A percentile compares a stretch with the other conserved stretches of the same genome.
These are phyloP conservation scores for Diaporthe sp. DNA, from an alignment of 2,329 filamentous ascomycete species.

Conservation along the genomic window DNA sequence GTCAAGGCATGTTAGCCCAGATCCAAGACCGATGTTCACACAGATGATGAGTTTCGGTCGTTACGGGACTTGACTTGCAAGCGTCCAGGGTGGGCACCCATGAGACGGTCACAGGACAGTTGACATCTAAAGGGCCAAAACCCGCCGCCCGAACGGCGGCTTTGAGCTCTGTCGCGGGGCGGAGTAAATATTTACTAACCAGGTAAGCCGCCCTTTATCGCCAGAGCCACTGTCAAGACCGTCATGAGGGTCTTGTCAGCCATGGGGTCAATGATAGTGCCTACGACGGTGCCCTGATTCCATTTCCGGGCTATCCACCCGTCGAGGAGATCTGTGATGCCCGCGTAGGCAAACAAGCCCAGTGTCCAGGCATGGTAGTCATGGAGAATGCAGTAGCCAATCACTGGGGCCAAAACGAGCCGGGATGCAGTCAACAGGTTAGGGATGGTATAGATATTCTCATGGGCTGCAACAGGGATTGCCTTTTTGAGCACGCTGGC, in stretches of 20 bases:
- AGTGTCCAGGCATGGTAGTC: constrained; percentile 83
- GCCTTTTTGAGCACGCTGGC: constrained; percentile 32
- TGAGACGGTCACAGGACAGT: neutral
- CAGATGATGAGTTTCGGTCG: neutral
- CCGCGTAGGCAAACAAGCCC: constrained; percentile 90
- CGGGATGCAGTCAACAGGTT: constrained; percentile 92
- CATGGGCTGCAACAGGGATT: constrained; percentile 59
- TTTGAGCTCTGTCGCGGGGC: neutral
- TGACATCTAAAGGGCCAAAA: too few relatives aligned
- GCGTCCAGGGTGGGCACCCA: neutral
- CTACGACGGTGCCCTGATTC: constrained; percentile 92
- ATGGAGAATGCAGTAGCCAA: constrained; percentile 90
- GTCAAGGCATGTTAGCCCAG: constrained; percentile 16
- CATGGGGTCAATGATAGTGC: constrained; percentile 95
- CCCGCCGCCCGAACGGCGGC: neutral
- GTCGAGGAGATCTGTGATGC: constrained; percentile 90
- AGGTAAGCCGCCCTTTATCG: constrained; percentile 84
- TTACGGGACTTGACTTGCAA: neutral
- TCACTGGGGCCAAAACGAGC: constrained; percentile 81
- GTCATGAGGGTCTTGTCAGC: constrained; percentile 98
- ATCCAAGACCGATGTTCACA: too few relatives aligned
- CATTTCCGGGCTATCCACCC: constrained; percentile 92
- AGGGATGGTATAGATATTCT: constrained; percentile 97
- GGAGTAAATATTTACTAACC: constrained; percentile 60
- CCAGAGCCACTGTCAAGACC: constrained; percentile 85